Evolutionary conservation across 164 flowering plant genomes (phyloP).

Genomic region (Brasenia schreberi): DNA sequence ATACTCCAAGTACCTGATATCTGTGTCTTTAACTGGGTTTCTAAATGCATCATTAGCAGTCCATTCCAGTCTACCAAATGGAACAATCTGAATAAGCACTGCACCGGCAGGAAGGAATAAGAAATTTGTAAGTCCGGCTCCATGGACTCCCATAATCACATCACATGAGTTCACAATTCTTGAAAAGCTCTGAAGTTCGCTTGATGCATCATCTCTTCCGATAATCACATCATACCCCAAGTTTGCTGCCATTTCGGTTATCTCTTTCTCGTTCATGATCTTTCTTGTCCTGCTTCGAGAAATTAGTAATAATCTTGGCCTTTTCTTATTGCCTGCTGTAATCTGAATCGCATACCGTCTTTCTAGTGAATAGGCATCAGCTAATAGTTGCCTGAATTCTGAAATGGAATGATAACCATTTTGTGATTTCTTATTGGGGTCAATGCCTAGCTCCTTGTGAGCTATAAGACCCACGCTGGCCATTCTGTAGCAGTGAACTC

Average conservation of each 20-base stretch:
- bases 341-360: conserved; percentile 1
- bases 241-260: conserved; percentile 7
- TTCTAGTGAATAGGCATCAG: conserved; percentile 10
- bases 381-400: conserved; percentile 15
- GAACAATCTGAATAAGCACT: conserved; percentile 21
- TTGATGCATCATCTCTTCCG: neutral
- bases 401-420: conserved; percentile 4
- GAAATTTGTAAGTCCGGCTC: conserved; percentile 29
- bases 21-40: conserved; percentile 15
- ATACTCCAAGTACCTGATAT: conserved; percentile 22
- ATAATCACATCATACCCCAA: conserved; percentile 17
- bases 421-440: conserved; percentile 6
- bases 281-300: conserved; percentile 9
- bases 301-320: conserved; percentile 20
- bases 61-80: conserved; percentile 18
- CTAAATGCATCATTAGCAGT: conserved; percentile 5
- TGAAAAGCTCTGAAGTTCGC: conserved; percentile 1
- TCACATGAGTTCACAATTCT: conserved; percentile 16
- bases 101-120: conserved; percentile 19
- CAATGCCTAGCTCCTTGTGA: conserved; percentile 13
- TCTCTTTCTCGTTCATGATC: conserved; percentile 7
- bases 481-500: conserved; percentile 15
- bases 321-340: neutral
- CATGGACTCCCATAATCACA: conserved; percentile 32
- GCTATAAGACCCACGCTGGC: conserved; percentile 15